phyloP scores from a whole-genome alignment of 352 stramenopile species.

The Pythium brassicae region DNA sequence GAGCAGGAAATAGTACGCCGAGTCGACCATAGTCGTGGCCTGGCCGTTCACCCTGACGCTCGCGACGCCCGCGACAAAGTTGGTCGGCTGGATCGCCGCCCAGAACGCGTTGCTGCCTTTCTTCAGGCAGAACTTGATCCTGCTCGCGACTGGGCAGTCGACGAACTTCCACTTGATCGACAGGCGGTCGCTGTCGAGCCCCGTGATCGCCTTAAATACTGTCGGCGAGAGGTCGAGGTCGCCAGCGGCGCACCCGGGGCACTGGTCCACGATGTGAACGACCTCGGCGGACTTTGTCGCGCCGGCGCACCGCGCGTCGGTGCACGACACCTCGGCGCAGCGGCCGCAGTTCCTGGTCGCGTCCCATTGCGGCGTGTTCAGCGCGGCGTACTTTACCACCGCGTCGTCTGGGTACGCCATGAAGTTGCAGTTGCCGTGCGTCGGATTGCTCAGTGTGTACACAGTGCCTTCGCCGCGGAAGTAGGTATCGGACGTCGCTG shows the following conservation, averaged over 20 bases:
- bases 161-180: constrained; percentile 67
- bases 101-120: constrained; percentile 53
- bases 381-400: constrained; percentile 39
- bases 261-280: constrained; percentile 71
- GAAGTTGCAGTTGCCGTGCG: constrained; percentile 48
- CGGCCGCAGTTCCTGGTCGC: constrained; percentile 29
- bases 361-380: constrained; percentile 49
- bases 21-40: constrained; percentile 54
- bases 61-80: constrained; percentile 38
- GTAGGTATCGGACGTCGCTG: constrained; percentile 26
- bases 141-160: constrained; percentile 50
- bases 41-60: constrained; percentile 61
- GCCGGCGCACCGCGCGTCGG: constrained; percentile 44
- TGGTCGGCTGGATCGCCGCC: constrained; percentile 61
- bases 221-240: constrained; percentile 67
- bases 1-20: constrained; percentile 65
- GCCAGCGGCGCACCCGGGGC: constrained; percentile 59
- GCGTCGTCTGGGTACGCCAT: constrained; percentile 25
- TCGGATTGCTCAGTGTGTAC: constrained; percentile 32
- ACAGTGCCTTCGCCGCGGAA: constrained; percentile 37
- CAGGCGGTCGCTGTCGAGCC: constrained; percentile 43
- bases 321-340: constrained; percentile 50
- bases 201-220: constrained; percentile 69
- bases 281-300: constrained; percentile 43
- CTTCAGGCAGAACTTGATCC: constrained; percentile 69